A percentile compares a stretch with the other conserved stretches of the same genome.
phyloP scores from a whole-genome alignment of 140 eudicot genomes.

The Cichorium intybus region DNA sequence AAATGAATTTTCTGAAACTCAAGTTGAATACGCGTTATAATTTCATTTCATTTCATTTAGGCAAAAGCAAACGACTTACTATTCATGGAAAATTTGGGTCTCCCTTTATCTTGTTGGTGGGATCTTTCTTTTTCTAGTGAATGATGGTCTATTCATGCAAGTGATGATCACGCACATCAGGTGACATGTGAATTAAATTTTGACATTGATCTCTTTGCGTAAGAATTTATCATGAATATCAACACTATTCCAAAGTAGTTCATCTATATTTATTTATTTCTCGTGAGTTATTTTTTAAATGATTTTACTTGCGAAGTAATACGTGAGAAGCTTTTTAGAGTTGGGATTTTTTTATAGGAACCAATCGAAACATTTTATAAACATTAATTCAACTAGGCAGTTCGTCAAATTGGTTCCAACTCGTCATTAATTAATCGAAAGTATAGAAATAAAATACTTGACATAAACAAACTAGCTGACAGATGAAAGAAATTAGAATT shows the following conservation, averaged over 20 bases:
- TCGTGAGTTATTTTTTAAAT: background rate
- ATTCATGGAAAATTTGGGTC: background rate
- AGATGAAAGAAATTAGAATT: background rate
- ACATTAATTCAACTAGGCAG: no score
- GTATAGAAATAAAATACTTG: no score
- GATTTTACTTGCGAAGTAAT: background rate
- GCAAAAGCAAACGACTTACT: background rate
- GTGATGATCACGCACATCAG: background rate
- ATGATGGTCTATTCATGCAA: background rate
- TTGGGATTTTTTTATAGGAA: no score
- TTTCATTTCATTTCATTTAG: background rate
- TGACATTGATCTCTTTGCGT: background rate
- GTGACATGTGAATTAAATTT: background rate
- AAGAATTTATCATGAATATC: background rate
- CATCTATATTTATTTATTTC: background rate
- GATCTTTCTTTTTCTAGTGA: background rate
- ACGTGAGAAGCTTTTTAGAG: no score
- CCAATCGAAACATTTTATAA: no score
- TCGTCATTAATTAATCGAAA: no score
- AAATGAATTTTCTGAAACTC: background rate
- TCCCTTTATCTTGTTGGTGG: constrained; percentile 4
- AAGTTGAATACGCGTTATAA: background rate
- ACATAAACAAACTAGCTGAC: no score
- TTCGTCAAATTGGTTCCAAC: no score
- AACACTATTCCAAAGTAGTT: background rate